A percentile compares a stretch with the other conserved stretches of the same genome.
phyloP scores from a whole-genome alignment of 2,329 filamentous ascomycete species.

The Penicillium nordicum region DNA sequence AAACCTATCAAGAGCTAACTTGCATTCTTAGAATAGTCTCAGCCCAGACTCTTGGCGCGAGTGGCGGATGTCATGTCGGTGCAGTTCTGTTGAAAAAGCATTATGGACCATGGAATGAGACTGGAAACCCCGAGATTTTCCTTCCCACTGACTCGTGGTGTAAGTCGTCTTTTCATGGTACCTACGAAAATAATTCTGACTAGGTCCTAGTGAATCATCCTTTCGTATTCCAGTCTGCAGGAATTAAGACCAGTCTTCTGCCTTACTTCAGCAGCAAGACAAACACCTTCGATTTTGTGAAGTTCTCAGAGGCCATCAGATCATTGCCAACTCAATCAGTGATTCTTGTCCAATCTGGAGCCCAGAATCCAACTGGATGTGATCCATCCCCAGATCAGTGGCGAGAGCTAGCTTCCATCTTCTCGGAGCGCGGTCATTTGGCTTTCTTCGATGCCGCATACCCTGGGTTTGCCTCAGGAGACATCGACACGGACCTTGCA shows the following conservation, averaged over 20 bases:
- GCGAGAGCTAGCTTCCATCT: slow-evolving; percentile 8
- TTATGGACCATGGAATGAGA: slow-evolving; percentile 14
- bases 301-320: slow-evolving; percentile 2
- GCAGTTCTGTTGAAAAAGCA: slow-evolving; percentile 8
- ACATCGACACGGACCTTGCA: slow-evolving; percentile 11
- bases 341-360: slow-evolving; percentile 12
- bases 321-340: slow-evolving; percentile 13
- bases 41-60: slow-evolving; percentile 13
- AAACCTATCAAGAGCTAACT: neutral
- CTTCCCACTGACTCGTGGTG: slow-evolving; percentile 14
- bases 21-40: slow-evolving; percentile 4
- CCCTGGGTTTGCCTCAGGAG: slow-evolving; percentile 15
- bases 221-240: slow-evolving; percentile 7
- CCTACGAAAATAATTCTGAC: neutral
- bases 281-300: slow-evolving; percentile 11
- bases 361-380: slow-evolving; percentile 17
- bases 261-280: slow-evolving; percentile 13
- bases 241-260: slow-evolving; percentile 10
- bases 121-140: slow-evolving; percentile 11
- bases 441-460: slow-evolving; percentile 18
- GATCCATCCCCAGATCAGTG: slow-evolving; percentile 15
- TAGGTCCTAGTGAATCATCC: slow-evolving; percentile 9
- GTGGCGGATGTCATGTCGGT: slow-evolving; percentile 13
- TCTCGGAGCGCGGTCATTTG: slow-evolving; percentile 9
- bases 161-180: neutral